Conservation (phyloP, 768 basidiomycete species). For the Guyanaporus albipodus region DNA sequence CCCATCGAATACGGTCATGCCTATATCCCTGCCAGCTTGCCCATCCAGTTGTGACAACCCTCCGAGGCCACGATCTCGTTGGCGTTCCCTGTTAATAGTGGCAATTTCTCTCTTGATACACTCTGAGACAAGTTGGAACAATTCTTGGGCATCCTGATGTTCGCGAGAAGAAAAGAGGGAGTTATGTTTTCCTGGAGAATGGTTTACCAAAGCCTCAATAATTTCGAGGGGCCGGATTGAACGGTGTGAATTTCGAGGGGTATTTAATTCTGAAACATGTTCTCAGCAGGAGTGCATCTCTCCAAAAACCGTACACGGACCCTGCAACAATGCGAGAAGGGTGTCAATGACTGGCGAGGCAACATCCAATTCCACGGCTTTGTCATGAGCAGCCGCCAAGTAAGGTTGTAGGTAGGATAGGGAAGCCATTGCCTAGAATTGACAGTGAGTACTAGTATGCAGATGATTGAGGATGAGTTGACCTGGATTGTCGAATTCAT, state of each 20-base stretch:
- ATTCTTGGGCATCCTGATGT: constrained; percentile 97
- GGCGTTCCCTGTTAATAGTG: constrained; percentile 67
- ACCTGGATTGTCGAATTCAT: constrained; percentile 96
- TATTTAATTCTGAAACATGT: constrained; percentile 53
- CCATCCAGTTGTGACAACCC: constrained; percentile 38
- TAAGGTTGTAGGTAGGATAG: constrained; percentile 77
- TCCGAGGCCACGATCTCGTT: constrained; percentile 68
- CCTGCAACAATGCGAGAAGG: constrained; percentile 62
- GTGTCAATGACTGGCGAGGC: constrained; percentile 85
- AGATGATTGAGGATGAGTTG: constrained; percentile 12
- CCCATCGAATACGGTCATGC: constrained; percentile 81
- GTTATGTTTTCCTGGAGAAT: constrained; percentile 49
- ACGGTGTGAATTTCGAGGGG: constrained; percentile 50
- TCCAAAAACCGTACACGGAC: constrained; percentile 37
- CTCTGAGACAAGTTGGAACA: constrained; percentile 93
- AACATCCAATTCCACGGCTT: constrained; percentile 76
- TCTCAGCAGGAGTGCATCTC: constrained; percentile 3
- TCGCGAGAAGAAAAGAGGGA: constrained; percentile 83
- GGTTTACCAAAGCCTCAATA: constrained; percentile 61
- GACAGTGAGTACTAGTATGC: constrained; percentile 14
- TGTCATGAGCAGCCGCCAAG: constrained; percentile 68
- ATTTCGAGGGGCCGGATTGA: constrained; percentile 71
- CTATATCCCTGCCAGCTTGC: constrained; percentile 35
- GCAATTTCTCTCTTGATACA: constrained; percentile 82
- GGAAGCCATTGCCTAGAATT: constrained; percentile 77